These are phyloP conservation scores for Ustilago sp. DNA, from an alignment of 1,284 basidiomycete genomes.

Conservation along the genomic window DNA sequence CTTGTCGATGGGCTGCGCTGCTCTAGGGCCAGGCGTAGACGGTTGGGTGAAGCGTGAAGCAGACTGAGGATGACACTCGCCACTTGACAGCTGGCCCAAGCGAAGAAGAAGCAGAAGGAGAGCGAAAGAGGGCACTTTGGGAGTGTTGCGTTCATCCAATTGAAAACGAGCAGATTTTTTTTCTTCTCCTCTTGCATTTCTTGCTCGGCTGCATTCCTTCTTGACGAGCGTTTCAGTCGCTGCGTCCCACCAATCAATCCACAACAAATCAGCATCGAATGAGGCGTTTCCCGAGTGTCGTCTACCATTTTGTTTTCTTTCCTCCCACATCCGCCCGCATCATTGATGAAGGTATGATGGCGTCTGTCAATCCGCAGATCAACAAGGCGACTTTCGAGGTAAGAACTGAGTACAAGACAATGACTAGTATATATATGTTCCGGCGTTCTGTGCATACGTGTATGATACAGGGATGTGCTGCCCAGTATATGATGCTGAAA, in stretches of 20 bases:
- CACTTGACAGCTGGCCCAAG: constrained; percentile 17
- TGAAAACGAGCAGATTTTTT: constrained; percentile 35
- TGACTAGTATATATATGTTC: too few relatives aligned
- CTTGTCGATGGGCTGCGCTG: not conserved
- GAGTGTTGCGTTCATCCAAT: constrained; percentile 28
- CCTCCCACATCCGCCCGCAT: not conserved
- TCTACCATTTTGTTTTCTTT: constrained; percentile 16
- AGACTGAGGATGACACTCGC: constrained; percentile 18
- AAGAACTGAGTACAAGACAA: too few relatives aligned
- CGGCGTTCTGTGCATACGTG: too few relatives aligned
- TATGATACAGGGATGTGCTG: too few relatives aligned
- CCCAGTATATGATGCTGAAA: too few relatives aligned
- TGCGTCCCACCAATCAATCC: constrained; percentile 3
- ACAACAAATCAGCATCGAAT: constrained; percentile 12
- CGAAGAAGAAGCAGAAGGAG: not conserved
- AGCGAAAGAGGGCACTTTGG: not conserved
- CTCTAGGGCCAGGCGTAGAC: constrained; percentile 27
- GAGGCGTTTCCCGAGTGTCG: constrained; percentile 27
- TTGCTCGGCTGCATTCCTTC: not conserved
- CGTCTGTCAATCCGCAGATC: not conserved
- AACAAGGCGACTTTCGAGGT: not conserved
- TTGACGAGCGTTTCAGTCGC: not conserved
- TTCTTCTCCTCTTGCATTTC: constrained; percentile 7
- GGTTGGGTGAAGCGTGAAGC: constrained; percentile 7
- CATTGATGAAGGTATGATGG: constrained; percentile 22